Conservation (phyloP, 225 moss, liverwort and hornwort species). For the Pseudisothecium myosuroides region DNA sequence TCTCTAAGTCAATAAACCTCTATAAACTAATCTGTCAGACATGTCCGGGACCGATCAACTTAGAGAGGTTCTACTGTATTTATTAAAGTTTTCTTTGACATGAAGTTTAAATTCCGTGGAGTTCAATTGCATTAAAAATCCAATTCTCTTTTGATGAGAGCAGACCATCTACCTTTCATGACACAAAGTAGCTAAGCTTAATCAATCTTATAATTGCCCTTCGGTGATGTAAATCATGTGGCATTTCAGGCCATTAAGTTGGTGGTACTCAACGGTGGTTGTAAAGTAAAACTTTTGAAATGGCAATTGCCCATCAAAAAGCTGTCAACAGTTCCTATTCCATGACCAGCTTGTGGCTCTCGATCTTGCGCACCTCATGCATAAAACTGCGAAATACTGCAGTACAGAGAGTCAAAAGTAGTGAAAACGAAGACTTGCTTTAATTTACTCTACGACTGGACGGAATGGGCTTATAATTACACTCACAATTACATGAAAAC, state of each 20-base stretch:
- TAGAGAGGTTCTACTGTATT: too few relatives aligned
- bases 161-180: neutral
- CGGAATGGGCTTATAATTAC: neutral
- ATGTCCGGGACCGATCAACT: too few relatives aligned
- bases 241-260: neutral
- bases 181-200: neutral
- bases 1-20: too few relatives aligned
- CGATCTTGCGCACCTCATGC: neutral
- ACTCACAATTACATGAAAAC: slow-evolving; percentile 5
- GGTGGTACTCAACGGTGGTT: neutral
- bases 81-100: neutral
- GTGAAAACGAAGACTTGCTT: neutral
- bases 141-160: neutral
- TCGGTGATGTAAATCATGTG: neutral
- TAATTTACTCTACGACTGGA: neutral
- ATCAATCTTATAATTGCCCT: neutral
- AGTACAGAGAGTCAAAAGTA: neutral
- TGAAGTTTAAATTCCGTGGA: neutral
- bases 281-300: neutral
- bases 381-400: neutral
- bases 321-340: neutral
- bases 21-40: too few relatives aligned
- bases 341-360: neutral
- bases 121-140: too few relatives aligned
- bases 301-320: neutral